Percentiles rank a stretch among this genome's conserved stretches.
phyloP scores from a whole-genome alignment of 495 filamentous ascomycete genomes.

The Penicillium lagena region DNA sequence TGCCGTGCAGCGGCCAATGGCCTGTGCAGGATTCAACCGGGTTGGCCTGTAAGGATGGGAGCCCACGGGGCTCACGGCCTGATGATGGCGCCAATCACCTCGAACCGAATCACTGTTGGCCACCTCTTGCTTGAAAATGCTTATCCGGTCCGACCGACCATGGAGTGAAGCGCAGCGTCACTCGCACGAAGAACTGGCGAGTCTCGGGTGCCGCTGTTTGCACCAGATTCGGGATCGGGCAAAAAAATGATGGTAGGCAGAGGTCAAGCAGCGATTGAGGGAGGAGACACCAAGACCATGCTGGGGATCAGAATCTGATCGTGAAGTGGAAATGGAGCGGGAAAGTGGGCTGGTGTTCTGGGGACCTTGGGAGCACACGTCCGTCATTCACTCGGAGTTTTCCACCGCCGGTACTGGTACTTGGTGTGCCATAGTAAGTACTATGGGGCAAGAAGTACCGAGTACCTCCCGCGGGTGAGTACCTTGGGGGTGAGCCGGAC shows the following conservation, averaged over 20 bases:
- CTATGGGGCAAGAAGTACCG: conserved; percentile 2
- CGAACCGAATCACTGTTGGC: too few species aligned
- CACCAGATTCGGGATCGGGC: too few species aligned
- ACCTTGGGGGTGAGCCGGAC: conserved; percentile 29
- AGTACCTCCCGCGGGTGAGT: conserved; percentile 20
- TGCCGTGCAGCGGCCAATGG: conserved; percentile 8
- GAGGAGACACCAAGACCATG: background rate
- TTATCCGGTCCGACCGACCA: background rate
- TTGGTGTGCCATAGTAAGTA: background rate
- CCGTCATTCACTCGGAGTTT: conserved; percentile 6
- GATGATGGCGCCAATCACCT: too few species aligned
- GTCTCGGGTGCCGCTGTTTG: too few species aligned
- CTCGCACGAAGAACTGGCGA: too few species aligned
- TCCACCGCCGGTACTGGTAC: conserved; percentile 13
- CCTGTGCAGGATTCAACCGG: conserved; percentile 5
- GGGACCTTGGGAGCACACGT: conserved; percentile 22
- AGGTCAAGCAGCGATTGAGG: background rate
- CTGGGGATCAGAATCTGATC: conserved; percentile 12
- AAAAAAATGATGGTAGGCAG: too few species aligned
- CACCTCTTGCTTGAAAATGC: too few species aligned
- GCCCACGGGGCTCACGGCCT: background rate
- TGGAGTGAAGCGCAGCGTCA: background rate
- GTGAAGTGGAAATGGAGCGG: too few species aligned
- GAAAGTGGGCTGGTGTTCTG: background rate
- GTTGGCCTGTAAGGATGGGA: conserved; percentile 11